These are phyloP conservation scores for Lasiodiplodia sp. DNA, from an alignment of 2,329 filamentous ascomycete genomes.

Conservation along the genomic window DNA sequence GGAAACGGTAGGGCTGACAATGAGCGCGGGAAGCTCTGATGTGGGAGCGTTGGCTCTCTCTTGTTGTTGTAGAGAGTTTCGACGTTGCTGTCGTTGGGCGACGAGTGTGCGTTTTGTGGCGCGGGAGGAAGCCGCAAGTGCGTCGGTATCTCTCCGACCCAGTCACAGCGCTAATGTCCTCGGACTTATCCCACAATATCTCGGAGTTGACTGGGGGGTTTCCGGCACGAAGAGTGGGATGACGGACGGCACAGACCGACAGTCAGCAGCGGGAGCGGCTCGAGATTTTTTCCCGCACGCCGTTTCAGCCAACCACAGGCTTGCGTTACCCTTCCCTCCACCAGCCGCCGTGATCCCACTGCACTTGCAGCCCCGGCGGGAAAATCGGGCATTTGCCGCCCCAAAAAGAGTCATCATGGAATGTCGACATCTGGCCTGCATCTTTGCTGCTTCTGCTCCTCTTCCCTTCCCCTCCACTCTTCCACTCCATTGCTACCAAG, in stretches of 20 bases:
- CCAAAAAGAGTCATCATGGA: not conserved
- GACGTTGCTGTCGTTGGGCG: not conserved
- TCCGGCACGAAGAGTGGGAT: constrained; percentile 12
- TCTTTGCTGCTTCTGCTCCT: not conserved
- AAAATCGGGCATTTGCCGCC: constrained; percentile 1
- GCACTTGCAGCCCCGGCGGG: constrained; percentile 3
- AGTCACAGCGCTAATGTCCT: not conserved
- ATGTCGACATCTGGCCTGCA: not conserved
- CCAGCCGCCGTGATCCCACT: not conserved
- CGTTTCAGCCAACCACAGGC: constrained; percentile 13
- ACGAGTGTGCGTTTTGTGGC: not conserved
- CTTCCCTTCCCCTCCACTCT: not conserved
- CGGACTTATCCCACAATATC: not conserved
- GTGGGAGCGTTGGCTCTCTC: too few relatives aligned
- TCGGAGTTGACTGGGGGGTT: not conserved
- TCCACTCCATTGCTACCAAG: not conserved
- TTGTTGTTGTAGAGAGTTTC: too few relatives aligned
- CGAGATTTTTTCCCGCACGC: constrained; percentile 1
- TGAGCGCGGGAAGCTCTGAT: too few relatives aligned
- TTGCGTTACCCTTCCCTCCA: not conserved
- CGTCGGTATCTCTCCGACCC: not conserved
- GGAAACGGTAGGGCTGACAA: too few relatives aligned
- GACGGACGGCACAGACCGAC: not conserved
- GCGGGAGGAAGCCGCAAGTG: not conserved
- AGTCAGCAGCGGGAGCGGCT: constrained; percentile 1